These are phyloP conservation scores for Lablab purpureus DNA, from an alignment of 306 rosid species.

Conservation along the genomic window DNA sequence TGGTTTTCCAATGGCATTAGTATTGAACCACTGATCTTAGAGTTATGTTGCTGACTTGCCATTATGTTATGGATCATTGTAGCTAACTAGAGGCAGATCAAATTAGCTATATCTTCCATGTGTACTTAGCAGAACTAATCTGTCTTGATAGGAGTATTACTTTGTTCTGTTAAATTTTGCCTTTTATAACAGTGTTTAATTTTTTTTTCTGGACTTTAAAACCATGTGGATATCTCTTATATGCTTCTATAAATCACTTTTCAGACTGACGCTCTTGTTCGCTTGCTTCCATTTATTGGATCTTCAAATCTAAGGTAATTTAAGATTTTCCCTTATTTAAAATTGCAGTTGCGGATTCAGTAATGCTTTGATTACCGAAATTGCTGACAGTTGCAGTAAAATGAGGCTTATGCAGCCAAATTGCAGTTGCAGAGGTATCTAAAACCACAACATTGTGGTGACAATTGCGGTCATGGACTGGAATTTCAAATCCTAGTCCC, in stretches of 20 bases:
- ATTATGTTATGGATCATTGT: slow-evolving; percentile 14
- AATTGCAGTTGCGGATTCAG: background rate
- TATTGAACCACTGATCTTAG: slow-evolving; percentile 19
- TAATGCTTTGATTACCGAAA: slow-evolving; percentile 12
- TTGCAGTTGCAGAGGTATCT: slow-evolving; percentile 9
- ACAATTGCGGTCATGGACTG: slow-evolving; percentile 4
- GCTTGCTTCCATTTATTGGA: slow-evolving; percentile 91
- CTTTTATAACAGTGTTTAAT: background rate
- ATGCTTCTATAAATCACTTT: slow-evolving; percentile 52
- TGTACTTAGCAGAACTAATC: slow-evolving; percentile 3
- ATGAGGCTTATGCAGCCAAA: background rate
- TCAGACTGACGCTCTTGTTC: slow-evolving; percentile 97
- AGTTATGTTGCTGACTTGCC: slow-evolving; percentile 19
- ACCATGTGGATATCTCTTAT: slow-evolving; percentile 33
- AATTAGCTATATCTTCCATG: background rate
- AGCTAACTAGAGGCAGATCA: slow-evolving; percentile 19
- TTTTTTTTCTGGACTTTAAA: background rate
- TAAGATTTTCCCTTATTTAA: slow-evolving; percentile 24
- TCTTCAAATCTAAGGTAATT: slow-evolving; percentile 85
- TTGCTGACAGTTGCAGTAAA: background rate
- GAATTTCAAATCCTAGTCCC: slow-evolving; percentile 15
- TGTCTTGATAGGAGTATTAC: slow-evolving; percentile 34
- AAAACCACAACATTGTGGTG: background rate
- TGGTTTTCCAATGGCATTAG: slow-evolving; percentile 17
- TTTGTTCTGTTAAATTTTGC: slow-evolving; percentile 26